Conservation (phyloP, 2,329 filamentous ascomycete species). For the Phyllachora maydis region DNA sequence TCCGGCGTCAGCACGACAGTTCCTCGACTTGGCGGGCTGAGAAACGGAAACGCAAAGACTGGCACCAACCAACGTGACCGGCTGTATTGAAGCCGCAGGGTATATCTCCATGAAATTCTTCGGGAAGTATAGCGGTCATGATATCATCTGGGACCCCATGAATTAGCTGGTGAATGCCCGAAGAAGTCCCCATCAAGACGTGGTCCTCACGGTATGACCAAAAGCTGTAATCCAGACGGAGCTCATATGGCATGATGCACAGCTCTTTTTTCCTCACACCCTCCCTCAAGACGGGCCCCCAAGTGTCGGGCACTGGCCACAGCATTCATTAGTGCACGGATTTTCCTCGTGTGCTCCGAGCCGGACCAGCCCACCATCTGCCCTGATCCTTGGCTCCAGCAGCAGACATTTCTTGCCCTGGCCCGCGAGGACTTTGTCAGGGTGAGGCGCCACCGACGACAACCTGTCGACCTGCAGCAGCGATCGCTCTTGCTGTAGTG, state of each 20-base stretch:
- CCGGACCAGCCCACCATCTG: conserved; percentile 20
- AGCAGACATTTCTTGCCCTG: conserved; percentile 41
- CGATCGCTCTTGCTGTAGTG: conserved; percentile 44
- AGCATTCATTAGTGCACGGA: too few relatives aligned
- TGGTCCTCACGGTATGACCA: conserved; percentile 54
- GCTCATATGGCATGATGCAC: conserved; percentile 50
- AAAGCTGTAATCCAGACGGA: conserved; percentile 64
- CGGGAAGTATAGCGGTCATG: conserved; percentile 60
- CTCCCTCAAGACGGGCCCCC: conserved; percentile 49
- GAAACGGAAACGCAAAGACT: neutral
- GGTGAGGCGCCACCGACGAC: conserved; percentile 40
- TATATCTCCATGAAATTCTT: conserved; percentile 59
- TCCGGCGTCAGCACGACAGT: conserved; percentile 4
- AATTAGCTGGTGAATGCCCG: neutral
- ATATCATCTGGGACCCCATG: conserved; percentile 43
- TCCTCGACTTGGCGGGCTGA: conserved; percentile 3
- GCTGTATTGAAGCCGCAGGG: conserved; percentile 75
- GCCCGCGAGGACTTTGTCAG: conserved; percentile 27
- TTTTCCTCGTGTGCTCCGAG: too few relatives aligned
- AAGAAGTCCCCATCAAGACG: neutral
- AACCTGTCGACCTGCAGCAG: conserved; percentile 43
- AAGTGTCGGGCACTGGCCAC: conserved; percentile 43
- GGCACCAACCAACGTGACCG: conserved; percentile 55
- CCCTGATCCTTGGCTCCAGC: conserved; percentile 32
- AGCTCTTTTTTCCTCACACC: conserved; percentile 49